A percentile compares a stretch with the other conserved stretches of the same genome.
Evolutionary conservation across 768 basidiomycete genomes (phyloP).

Genomic region (Leccinellum luteum): DNA sequence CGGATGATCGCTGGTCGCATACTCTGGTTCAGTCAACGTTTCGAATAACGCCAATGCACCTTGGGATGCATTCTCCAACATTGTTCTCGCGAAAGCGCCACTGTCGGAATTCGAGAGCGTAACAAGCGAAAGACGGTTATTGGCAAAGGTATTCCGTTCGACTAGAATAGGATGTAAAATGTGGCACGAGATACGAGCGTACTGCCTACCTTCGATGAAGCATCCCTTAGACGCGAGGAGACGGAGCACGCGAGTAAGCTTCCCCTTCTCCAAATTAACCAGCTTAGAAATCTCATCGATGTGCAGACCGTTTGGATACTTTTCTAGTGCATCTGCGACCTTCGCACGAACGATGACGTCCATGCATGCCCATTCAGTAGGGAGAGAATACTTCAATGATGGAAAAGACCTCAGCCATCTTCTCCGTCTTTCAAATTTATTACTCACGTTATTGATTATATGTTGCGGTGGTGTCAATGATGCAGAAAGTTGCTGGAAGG

Average conservation of each 20-base stretch:
- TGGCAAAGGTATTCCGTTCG: constrained; percentile 4
- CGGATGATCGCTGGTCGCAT: constrained; percentile 22
- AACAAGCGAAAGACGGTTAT: constrained; percentile 33
- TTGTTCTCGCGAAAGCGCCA: constrained; percentile 8
- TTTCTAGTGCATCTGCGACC: background rate
- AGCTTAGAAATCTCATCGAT: background rate
- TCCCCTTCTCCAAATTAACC: background rate
- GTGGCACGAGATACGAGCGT: background rate
- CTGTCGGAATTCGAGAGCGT: constrained; percentile 12
- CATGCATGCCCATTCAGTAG: constrained; percentile 28
- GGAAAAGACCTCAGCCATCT: background rate
- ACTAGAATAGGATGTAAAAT: constrained; percentile 13
- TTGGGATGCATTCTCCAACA: constrained; percentile 10
- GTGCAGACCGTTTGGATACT: background rate
- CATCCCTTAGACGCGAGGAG: constrained; percentile 29
- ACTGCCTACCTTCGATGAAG: constrained; percentile 27
- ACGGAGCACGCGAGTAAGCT: constrained; percentile 27
- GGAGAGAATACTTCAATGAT: constrained; percentile 11
- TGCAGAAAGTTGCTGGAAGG: constrained; percentile 25
- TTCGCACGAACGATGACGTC: constrained; percentile 13
- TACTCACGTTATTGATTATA: constrained; percentile 22
- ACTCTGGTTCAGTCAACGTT: constrained; percentile 23
- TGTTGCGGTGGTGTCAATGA: constrained; percentile 28
- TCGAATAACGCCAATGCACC: constrained; percentile 22
- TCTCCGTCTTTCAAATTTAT: background rate